Conservation (phyloP, 1,284 basidiomycete genomes). For the Marasmius fiardii region DNA sequence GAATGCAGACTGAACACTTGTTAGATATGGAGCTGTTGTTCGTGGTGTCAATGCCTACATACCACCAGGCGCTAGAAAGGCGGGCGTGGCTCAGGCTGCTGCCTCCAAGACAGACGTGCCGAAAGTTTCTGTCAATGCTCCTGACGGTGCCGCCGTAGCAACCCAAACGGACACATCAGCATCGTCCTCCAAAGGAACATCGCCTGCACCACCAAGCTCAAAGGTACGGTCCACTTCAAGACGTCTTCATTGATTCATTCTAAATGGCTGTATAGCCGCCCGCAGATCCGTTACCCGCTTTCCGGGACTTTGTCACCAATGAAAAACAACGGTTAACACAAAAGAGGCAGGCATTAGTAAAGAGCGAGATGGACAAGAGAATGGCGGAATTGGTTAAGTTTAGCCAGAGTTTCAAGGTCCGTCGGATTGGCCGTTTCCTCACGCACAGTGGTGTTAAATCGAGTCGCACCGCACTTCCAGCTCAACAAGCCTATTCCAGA, state of each 20-base stretch:
- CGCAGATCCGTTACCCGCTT: conserved; percentile 71
- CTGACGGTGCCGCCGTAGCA: conserved; percentile 50
- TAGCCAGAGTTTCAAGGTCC: conserved; percentile 89
- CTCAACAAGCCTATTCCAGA: conserved; percentile 93
- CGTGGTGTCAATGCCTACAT: conserved; percentile 89
- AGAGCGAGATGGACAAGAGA: conserved; percentile 91
- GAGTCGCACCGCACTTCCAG: conserved; percentile 36
- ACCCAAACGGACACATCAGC: conserved; percentile 35
- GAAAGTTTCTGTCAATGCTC: conserved; percentile 68
- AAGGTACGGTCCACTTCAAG: conserved; percentile 26
- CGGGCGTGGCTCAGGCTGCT: conserved; percentile 28
- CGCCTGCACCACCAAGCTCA: conserved; percentile 47
- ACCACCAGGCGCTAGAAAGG: conserved; percentile 78
- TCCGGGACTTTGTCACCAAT: conserved; percentile 86
- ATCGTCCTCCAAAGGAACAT: conserved; percentile 51
- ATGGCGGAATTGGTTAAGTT: conserved; percentile 92
- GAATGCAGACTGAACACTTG: conserved; percentile 17
- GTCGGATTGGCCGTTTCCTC: conserved; percentile 3
- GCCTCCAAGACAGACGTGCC: conserved; percentile 50
- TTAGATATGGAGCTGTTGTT: conserved; percentile 89
- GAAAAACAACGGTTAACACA: conserved; percentile 87
- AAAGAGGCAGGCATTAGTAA: conserved; percentile 87
- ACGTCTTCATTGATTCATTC: not conserved
- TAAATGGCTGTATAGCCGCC: conserved; percentile 41
- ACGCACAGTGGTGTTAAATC: conserved; percentile 5